phyloP scores from a whole-genome alignment of 768 basidiomycete species.

The Collybiopsis luxurians region DNA sequence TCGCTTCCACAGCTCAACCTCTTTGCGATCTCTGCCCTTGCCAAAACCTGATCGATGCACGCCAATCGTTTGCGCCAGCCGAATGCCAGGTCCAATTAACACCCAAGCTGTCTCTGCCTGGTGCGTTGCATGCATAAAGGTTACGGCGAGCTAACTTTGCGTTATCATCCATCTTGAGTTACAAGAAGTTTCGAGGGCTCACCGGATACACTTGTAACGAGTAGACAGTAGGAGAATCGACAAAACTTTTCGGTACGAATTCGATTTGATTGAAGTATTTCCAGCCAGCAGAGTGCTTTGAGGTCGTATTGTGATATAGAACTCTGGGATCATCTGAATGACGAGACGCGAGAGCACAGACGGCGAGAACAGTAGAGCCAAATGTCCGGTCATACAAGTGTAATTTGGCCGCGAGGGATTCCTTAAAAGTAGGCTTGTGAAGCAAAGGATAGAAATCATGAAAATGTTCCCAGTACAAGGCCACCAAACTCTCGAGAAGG shows the following conservation, averaged over 20 bases:
- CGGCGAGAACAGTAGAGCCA: too few species aligned
- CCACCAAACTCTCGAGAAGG: too few species aligned
- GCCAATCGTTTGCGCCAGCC: conserved; percentile 61
- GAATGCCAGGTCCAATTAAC: conserved; percentile 50
- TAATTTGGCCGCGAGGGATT: too few species aligned
- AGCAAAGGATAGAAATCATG: too few species aligned
- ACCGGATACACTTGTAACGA: conserved; percentile 56
- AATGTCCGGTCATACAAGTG: too few species aligned
- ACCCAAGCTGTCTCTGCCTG: conserved; percentile 50
- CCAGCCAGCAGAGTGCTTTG: conserved; percentile 41
- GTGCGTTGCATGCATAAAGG: conserved; percentile 42
- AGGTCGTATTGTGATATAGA: too few species aligned
- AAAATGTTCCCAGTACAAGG: too few species aligned
- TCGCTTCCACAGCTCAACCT: too few species aligned
- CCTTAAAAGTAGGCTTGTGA: conserved; percentile 46
- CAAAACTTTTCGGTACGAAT: conserved; percentile 39
- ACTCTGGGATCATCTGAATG: too few species aligned
- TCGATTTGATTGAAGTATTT: conserved; percentile 45
- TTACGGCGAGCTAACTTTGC: conserved; percentile 33
- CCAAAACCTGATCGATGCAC: conserved; percentile 42
- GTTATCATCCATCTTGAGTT: conserved; percentile 4
- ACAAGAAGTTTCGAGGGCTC: too few species aligned
- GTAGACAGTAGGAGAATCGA: conserved; percentile 48
- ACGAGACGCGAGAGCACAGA: too few species aligned
- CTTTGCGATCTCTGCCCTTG: conserved; percentile 22